Evolutionary conservation across 768 basidiomycete genomes (phyloP).

Genomic region (Gyrodon lividus): DNA sequence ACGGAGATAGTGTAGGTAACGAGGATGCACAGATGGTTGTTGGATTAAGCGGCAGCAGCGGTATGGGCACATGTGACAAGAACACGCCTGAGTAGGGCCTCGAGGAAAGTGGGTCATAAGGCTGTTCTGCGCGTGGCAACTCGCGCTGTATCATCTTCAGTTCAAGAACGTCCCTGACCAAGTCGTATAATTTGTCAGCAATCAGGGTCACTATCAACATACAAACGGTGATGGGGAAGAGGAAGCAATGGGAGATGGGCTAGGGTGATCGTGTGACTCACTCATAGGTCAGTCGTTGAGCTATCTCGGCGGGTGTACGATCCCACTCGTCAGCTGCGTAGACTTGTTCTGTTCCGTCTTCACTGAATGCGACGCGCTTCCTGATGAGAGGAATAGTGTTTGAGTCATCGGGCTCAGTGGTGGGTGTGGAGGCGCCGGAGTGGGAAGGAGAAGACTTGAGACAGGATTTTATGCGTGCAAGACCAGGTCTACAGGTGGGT

Average conservation of each 20-base stretch:
- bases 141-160: conserved; percentile 68
- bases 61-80: conserved; percentile 57
- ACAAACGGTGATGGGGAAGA: neutral
- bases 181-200: neutral
- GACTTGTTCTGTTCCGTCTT: conserved; percentile 54
- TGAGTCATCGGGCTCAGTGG: neutral
- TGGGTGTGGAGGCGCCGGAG: conserved; percentile 3
- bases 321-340: conserved; percentile 78
- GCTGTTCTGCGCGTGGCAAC: conserved; percentile 57
- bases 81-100: conserved; percentile 42
- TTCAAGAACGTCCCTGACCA: conserved; percentile 58
- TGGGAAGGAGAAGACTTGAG: conserved; percentile 14
- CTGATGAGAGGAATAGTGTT: neutral
- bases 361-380: conserved; percentile 66
- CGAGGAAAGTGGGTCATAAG: conserved; percentile 41
- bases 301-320: conserved; percentile 66
- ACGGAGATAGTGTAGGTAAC: neutral
- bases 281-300: conserved; percentile 63
- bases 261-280: conserved; percentile 38
- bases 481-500: conserved; percentile 6
- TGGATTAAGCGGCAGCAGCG: conserved; percentile 55
- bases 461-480: conserved; percentile 15
- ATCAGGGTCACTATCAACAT: neutral
- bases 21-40: conserved; percentile 1
- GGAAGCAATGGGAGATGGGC: neutral